phyloP scores from a whole-genome alignment of 495 filamentous ascomycete genomes.

The Staphylotrichum tortipilum region DNA sequence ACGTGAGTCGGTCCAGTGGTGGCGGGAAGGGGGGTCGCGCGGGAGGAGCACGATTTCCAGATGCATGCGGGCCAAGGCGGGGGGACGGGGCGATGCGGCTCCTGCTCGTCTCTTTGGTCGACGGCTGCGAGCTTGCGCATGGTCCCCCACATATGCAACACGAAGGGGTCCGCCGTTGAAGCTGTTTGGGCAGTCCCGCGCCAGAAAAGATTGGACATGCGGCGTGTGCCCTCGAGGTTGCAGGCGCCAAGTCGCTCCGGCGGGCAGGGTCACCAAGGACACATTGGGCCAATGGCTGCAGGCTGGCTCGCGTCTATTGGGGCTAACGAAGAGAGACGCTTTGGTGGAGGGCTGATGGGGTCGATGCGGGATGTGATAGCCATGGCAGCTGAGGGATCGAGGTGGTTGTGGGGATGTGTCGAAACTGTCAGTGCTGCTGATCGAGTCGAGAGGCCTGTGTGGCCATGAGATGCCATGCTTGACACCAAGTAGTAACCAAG shows the following conservation, averaged over 20 bases:
- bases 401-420: too few relatives aligned
- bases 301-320: not conserved
- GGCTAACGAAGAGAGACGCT: not conserved
- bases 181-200: not conserved
- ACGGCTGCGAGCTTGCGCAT: too few relatives aligned
- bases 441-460: too few relatives aligned
- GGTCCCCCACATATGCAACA: conserved; percentile 1
- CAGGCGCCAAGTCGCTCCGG: conserved; percentile 2
- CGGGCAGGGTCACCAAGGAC: too few relatives aligned
- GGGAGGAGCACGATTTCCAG: not conserved
- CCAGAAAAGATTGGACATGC: not conserved
- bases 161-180: not conserved
- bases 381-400: not conserved
- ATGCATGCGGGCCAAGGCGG: not conserved
- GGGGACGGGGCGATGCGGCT: not conserved
- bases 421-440: too few relatives aligned
- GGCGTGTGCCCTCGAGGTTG: too few relatives aligned
- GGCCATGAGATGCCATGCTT: too few relatives aligned
- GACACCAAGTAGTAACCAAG: too few relatives aligned
- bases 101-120: too few relatives aligned
- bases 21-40: not conserved
- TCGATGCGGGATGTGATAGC: not conserved
- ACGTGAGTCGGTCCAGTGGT: too few relatives aligned
- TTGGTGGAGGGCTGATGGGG: not conserved
- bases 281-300: not conserved